A percentile compares a stretch with the other conserved stretches of the same genome.
Conservation (phyloP, 768 basidiomycete species). For the Scleroderma bovista region DNA sequence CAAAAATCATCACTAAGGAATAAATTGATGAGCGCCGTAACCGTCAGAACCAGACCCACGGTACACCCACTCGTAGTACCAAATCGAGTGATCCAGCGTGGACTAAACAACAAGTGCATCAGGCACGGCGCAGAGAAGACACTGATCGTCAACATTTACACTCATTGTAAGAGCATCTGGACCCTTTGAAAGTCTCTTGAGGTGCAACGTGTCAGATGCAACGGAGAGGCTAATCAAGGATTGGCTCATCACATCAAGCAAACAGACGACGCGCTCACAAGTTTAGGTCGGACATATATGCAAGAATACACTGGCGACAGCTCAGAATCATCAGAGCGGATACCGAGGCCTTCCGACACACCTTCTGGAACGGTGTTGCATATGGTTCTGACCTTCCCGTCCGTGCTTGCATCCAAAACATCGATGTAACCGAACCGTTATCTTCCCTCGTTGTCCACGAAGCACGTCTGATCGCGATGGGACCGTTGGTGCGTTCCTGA, state of each 20-base stretch:
- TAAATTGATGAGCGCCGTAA: constrained; percentile 1
- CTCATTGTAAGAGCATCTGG: constrained; percentile 54
- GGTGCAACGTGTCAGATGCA: constrained; percentile 48
- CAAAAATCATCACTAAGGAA: constrained; percentile 59
- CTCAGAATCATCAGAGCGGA: constrained; percentile 3
- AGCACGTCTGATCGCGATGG: constrained; percentile 60
- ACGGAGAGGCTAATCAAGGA: constrained; percentile 45
- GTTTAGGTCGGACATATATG: constrained; percentile 72
- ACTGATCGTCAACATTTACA: constrained; percentile 42
- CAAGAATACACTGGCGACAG: constrained; percentile 58
- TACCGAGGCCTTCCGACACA: constrained; percentile 15
- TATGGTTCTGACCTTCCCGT: constrained; percentile 52
- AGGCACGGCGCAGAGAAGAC: constrained; percentile 1
- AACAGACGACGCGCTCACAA: constrained; percentile 61
- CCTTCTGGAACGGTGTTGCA: constrained; percentile 73
- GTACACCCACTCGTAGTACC: constrained; percentile 62
- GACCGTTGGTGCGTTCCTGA: constrained; percentile 64
- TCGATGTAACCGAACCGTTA: constrained; percentile 46
- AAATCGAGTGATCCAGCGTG: constrained; percentile 74
- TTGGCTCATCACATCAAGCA: constrained; percentile 2
- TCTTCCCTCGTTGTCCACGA: constrained; percentile 34
- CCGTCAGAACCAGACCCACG: not conserved
- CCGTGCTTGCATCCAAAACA: constrained; percentile 80
- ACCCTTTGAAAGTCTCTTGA: constrained; percentile 45
- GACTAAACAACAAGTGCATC: constrained; percentile 36